Conservation (phyloP, 2,329 filamentous ascomycete species). For the Colletotrichum chrysophilum region DNA sequence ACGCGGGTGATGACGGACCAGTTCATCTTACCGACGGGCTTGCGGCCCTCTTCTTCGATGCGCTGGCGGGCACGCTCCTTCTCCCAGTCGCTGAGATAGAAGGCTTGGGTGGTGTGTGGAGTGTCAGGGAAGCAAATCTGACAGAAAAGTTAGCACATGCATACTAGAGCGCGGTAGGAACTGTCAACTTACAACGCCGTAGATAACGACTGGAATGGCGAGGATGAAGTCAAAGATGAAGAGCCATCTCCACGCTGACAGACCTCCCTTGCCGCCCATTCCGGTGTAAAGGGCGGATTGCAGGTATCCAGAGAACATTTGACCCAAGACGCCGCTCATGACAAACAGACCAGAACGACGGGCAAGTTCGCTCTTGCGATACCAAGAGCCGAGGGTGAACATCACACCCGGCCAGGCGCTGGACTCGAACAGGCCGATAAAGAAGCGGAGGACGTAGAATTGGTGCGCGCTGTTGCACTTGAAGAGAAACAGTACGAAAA, state of each 20-base stretch:
- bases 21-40: conserved; percentile 39
- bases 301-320: conserved; percentile 41
- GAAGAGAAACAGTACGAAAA: conserved; percentile 46
- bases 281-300: conserved; percentile 35
- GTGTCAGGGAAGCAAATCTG: conserved; percentile 44
- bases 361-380: conserved; percentile 61
- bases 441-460: conserved; percentile 55
- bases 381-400: conserved; percentile 63
- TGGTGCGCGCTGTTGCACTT: conserved; percentile 40
- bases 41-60: conserved; percentile 63
- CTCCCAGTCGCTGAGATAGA: conserved; percentile 58
- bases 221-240: conserved; percentile 44
- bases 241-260: conserved; percentile 41
- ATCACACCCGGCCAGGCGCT: conserved; percentile 61
- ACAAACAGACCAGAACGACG: conserved; percentile 63
- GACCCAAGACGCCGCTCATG: conserved; percentile 57
- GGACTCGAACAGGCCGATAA: conserved; percentile 60
- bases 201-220: conserved; percentile 40
- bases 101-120: conserved; percentile 44
- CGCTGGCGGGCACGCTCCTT: conserved; percentile 68
- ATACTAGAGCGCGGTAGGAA: not conserved
- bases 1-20: conserved; percentile 41
- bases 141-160: not conserved
- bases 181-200: conserved; percentile 28
- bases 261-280: conserved; percentile 37